phyloP scores from a whole-genome alignment of 305 asterid species.

The Ajuga reptans region DNA sequence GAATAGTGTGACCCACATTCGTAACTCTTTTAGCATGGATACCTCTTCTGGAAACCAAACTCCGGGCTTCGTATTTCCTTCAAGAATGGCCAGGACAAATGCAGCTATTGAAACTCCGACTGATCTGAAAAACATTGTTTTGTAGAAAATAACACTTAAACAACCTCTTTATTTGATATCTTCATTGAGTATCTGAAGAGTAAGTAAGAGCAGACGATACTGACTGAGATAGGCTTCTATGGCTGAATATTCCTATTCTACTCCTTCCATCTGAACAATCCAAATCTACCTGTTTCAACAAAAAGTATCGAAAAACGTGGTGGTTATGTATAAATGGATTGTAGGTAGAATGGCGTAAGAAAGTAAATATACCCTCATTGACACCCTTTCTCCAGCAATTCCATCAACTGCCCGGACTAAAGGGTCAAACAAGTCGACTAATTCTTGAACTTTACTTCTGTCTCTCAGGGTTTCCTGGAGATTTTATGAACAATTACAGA shows the following conservation, averaged over 20 bases:
- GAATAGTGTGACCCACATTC: neutral
- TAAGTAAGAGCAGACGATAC: neutral
- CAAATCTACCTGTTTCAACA: slow-evolving; percentile 61
- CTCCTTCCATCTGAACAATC: slow-evolving; percentile 54
- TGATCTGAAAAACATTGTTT: slow-evolving; percentile 42
- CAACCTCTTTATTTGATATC: neutral
- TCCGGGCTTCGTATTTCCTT: slow-evolving; percentile 76
- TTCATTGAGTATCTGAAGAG: neutral
- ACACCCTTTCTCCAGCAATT: slow-evolving; percentile 62
- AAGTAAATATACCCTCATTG: slow-evolving; percentile 59
- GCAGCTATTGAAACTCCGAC: slow-evolving; percentile 65
- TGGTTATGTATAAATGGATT: neutral
- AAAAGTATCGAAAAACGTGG: neutral
- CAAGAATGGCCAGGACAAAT: slow-evolving; percentile 67
- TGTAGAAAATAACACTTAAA: neutral
- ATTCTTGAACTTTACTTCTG: slow-evolving; percentile 58
- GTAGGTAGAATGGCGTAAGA: neutral
- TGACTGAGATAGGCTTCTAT: slow-evolving; percentile 57
- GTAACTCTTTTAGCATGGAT: slow-evolving; percentile 4
- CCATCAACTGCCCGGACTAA: slow-evolving; percentile 57
- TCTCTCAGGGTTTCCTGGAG: slow-evolving; percentile 68
- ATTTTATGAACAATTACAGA: neutral
- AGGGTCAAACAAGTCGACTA: slow-evolving; percentile 67
- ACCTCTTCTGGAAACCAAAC: slow-evolving; percentile 95
- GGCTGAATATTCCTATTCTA: slow-evolving; percentile 78